Base-by-base conservation (phyloP, 352 stramenopile genomes). In the Globisporangium abappressorium region DNA sequence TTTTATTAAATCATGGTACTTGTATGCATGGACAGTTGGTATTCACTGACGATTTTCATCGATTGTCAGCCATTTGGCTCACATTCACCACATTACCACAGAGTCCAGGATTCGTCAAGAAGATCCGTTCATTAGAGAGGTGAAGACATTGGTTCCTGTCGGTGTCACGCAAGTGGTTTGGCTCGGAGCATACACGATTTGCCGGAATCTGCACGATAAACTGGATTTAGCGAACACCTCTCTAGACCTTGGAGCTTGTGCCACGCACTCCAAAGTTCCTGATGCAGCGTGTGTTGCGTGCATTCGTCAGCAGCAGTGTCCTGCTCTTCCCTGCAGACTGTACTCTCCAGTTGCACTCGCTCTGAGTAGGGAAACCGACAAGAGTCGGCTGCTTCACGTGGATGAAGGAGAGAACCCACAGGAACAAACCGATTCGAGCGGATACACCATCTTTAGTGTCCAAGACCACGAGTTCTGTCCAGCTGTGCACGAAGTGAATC, bases 111-210 rank as follows among this genome's bases (percentile, higher is more conserved):
- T 30, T 2, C 2, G 18, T 15, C 38, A 28, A 9, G 36, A 43
- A 46, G 22, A 64, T 1, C 8, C 9, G 8, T 9, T 2, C 14
- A 46, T 9, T 6, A 43, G 24, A 36, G 24, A 22, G 7, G 18
- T 26, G 8, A 14, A 43, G n/a, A 41, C 18, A 46, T 20, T 6
- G n/a, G 9, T 30, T 36, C 46, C 34, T 5, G 11, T n/a, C 26
- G 9, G 11, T 22, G 15, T 26, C 6, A 9, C 51, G 4, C 68
- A 67, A 12, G 34, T 69, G 22, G 57, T 91, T 43, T 91, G 81
- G 81, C 71, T 91, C 1, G 81, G 81, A 6, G 12, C 79, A 7
- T 85, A 76, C 51, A 51, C 62, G 12, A 56, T 81, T 3, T 87
- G 79, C 26, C 71, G 69, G 4, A 72, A 74, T 0, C 63, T 90